Conservation (phyloP, 139 green algal species). For the Chlorella ohadii region DNA sequence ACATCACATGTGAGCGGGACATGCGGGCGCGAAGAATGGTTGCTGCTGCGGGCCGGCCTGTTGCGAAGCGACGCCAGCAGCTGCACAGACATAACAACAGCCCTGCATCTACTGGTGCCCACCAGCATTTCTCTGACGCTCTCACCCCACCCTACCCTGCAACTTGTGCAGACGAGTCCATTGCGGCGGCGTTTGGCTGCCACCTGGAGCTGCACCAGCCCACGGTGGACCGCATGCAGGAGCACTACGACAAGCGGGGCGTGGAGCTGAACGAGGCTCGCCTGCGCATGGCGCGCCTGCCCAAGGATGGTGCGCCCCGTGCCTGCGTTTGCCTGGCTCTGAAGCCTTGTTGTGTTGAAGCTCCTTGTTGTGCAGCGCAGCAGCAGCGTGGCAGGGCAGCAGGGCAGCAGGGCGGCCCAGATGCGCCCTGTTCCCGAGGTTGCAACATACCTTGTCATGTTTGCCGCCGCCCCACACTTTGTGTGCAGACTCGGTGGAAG, state of each 20-base stretch:
- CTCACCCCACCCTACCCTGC: background rate
- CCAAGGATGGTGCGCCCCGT: slow-evolving; percentile 30
- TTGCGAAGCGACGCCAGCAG: too few relatives aligned
- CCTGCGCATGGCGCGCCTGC: slow-evolving; percentile 78
- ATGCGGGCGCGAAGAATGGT: too few relatives aligned
- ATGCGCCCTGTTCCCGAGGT: too few relatives aligned
- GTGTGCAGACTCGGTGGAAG: slow-evolving; percentile 28
- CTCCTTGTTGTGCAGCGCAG: too few relatives aligned
- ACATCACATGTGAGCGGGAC: slow-evolving; percentile 83
- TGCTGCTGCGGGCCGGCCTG: too few relatives aligned
- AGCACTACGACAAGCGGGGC: slow-evolving; percentile 64
- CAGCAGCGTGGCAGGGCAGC: too few relatives aligned
- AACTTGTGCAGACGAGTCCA: background rate
- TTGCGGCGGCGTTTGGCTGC: slow-evolving; percentile 11
- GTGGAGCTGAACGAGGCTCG: slow-evolving; percentile 83
- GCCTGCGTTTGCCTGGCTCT: too few relatives aligned
- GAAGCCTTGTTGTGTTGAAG: too few relatives aligned
- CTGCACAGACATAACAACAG: too few relatives aligned
- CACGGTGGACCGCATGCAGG: slow-evolving; percentile 72
- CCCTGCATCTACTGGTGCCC: too few relatives aligned
- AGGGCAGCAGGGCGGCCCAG: too few relatives aligned
- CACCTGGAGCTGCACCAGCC: slow-evolving; percentile 62
- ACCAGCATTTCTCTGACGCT: too few relatives aligned
- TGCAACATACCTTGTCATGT: background rate
- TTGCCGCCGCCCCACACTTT: background rate